Evolutionary conservation across 2,329 filamentous ascomycete genomes (phyloP), one percentile per base, ranked within the genome.

Genomic region (Boeremia exigua): DNA sequence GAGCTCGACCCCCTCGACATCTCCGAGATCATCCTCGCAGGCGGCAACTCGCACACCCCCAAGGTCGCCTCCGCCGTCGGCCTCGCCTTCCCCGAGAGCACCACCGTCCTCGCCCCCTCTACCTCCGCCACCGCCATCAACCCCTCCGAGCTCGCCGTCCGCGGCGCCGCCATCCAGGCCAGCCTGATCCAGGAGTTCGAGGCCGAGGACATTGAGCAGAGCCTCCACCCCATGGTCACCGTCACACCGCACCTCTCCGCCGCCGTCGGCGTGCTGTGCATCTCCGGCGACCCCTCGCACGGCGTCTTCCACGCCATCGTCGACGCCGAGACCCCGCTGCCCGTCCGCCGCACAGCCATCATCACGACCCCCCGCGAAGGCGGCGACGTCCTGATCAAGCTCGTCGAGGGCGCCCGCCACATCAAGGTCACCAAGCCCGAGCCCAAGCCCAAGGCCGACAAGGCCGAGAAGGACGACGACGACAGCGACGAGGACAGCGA

Each of bases 161-260:
- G 95, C 62, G 95, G 95, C 72, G 95, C 95, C 58, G 94, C 95
- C 29, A 92, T 99, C 68, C 95, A 99, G 80, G 95, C 95, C 33
- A 96, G 89, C 58, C 82, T 99, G 61, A 92, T 99, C 76, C 88
- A 93, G 77, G 94, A 96, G 77, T 99, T 96, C 78, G 95, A 99
- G 69, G 84, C 87, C 66, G 88, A 92, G 64, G 94, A 98, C 74
- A 96, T 99, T 67, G 91, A 96, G 75, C 93, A 97, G 83, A 96
- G 91, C 60, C 96, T 92, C 43, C 94, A 99, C 82, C 89, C 95
- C 48, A 91, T 92, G 73, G 92, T 99, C 62, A 97, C 94, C 30
- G 94, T 93, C 14, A 92, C 96, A 48, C 92, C 92, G 68, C 95
- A 99, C 81, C 88, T 96, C 61, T 83, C 86, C 67, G 90, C 93